phyloP scores from a whole-genome alignment of 1,139 yeast species.

The Saccharomyces hybrid region DNA sequence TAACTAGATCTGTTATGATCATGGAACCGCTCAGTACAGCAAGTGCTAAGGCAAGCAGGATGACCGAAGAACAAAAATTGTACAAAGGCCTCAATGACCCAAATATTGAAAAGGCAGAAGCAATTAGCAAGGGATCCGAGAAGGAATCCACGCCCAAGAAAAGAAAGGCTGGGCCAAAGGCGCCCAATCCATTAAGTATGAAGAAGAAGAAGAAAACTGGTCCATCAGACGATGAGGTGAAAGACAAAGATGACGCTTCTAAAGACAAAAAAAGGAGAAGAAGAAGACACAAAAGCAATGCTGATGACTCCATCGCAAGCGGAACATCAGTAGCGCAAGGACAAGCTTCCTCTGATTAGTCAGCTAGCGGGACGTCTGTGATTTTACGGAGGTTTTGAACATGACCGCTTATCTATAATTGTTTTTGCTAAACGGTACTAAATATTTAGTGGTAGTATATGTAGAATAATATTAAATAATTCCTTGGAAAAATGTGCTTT shows the following conservation, averaged over 20 bases:
- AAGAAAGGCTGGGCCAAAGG: slow-evolving; percentile 64
- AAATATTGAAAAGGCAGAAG: slow-evolving; percentile 22
- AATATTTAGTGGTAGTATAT: not conserved
- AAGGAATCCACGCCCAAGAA: slow-evolving; percentile 24
- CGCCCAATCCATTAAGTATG: slow-evolving; percentile 76
- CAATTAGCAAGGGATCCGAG: not conserved
- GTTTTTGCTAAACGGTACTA: not conserved
- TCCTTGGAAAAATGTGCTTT: not conserved
- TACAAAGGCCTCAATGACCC: slow-evolving; percentile 63
- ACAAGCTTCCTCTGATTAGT: not conserved
- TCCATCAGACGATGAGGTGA: not conserved
- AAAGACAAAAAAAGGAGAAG: slow-evolving; percentile 15
- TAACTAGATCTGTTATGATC: slow-evolving; percentile 87
- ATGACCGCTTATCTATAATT: not conserved
- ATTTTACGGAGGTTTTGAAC: not conserved
- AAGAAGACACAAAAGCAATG: slow-evolving; percentile 19
- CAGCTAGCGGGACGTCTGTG: not conserved
- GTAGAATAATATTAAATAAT: not conserved
- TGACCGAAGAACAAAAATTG: slow-evolving; percentile 58
- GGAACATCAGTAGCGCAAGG: not conserved
- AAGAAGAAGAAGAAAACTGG: slow-evolving; percentile 42
- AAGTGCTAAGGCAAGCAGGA: slow-evolving; percentile 48
- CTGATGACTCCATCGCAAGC: not conserved
- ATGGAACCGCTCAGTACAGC: slow-evolving; percentile 87
- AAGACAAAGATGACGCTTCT: slow-evolving; percentile 1